Evolutionary conservation across 495 filamentous ascomycete genomes (phyloP).

Genomic region (Trichocladium uniseriatum): DNA sequence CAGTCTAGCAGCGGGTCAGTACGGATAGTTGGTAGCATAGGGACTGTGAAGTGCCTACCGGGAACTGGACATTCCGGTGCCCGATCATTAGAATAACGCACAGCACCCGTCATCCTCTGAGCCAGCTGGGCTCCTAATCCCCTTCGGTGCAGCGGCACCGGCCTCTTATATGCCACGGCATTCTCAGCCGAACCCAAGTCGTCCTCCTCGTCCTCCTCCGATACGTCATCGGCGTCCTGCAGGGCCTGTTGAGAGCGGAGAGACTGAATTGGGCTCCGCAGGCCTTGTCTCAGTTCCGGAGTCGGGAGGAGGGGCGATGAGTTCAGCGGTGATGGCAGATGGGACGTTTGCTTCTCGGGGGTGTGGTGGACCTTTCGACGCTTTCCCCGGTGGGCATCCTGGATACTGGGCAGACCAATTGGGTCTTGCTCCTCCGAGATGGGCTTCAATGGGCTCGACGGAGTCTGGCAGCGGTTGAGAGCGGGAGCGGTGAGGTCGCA

Average conservation of each 20-base stretch:
- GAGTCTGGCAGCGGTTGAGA: slow-evolving; percentile 47
- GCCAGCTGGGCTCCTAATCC: slow-evolving; percentile 35
- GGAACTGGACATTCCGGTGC: slow-evolving; percentile 28
- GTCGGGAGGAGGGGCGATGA: slow-evolving; percentile 21
- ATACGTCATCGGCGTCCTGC: slow-evolving; percentile 15
- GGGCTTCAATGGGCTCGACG: slow-evolving; percentile 38
- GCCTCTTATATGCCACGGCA: neutral
- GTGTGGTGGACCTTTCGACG: slow-evolving; percentile 34
- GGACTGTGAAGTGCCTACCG: slow-evolving; percentile 10
- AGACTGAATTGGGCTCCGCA: slow-evolving; percentile 32
- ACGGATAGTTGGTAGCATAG: neutral
- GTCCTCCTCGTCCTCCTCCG: slow-evolving; percentile 24
- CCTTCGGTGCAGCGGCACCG: slow-evolving; percentile 29
- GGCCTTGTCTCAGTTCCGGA: slow-evolving; percentile 16
- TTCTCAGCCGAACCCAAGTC: slow-evolving; percentile 8
- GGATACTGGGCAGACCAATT: slow-evolving; percentile 16
- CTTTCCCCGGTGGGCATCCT: slow-evolving; percentile 23
- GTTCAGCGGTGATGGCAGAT: slow-evolving; percentile 23
- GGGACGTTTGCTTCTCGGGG: slow-evolving; percentile 6
- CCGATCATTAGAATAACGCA: slow-evolving; percentile 27
- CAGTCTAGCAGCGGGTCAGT: slow-evolving; percentile 44
- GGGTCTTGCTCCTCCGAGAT: slow-evolving; percentile 21
- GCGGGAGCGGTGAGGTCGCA: slow-evolving; percentile 58
- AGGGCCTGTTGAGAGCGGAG: slow-evolving; percentile 23
- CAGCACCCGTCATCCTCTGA: slow-evolving; percentile 33